phyloP scores from a whole-genome alignment of 345 rosid genomes.

The Clarkia xantiana region DNA sequence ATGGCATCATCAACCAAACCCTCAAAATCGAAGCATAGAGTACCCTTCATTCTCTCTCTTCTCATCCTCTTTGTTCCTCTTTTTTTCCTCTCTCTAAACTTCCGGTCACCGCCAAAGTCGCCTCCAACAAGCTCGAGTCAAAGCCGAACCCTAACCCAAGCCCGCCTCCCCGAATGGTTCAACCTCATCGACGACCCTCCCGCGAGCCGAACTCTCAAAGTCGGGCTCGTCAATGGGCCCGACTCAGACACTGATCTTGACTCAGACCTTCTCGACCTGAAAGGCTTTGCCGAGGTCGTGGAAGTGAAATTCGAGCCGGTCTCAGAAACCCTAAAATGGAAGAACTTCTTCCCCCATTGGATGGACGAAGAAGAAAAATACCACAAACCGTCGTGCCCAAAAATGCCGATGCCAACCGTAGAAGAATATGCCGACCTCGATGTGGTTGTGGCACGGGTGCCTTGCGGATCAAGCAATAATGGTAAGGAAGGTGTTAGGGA shows the following conservation, averaged over 20 bases:
- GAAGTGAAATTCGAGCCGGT: constrained; percentile 28
- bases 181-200: constrained; percentile 18
- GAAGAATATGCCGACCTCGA: constrained; percentile 38
- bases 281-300: constrained; percentile 14
- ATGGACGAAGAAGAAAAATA: constrained; percentile 36
- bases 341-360: constrained; percentile 59
- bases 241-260: constrained; percentile 7
- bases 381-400: constrained; percentile 37
- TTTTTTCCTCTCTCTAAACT: constrained; percentile 15
- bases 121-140: neutral
- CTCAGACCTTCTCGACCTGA: neutral
- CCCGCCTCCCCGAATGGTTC: constrained; percentile 26
- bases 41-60: constrained; percentile 23
- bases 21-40: constrained; percentile 15
- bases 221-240: constrained; percentile 41
- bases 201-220: constrained; percentile 18
- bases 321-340: constrained; percentile 26
- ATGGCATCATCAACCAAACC: constrained; percentile 25
- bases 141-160: neutral
- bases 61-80: constrained; percentile 29
- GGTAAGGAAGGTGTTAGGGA: constrained; percentile 36
- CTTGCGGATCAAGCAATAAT: constrained; percentile 29
- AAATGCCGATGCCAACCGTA: constrained; percentile 44
- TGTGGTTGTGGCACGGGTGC: constrained; percentile 51
- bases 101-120: constrained; percentile 10